Base-by-base conservation (phyloP, 306 rosid species). In the Malus sieversii region DNA sequence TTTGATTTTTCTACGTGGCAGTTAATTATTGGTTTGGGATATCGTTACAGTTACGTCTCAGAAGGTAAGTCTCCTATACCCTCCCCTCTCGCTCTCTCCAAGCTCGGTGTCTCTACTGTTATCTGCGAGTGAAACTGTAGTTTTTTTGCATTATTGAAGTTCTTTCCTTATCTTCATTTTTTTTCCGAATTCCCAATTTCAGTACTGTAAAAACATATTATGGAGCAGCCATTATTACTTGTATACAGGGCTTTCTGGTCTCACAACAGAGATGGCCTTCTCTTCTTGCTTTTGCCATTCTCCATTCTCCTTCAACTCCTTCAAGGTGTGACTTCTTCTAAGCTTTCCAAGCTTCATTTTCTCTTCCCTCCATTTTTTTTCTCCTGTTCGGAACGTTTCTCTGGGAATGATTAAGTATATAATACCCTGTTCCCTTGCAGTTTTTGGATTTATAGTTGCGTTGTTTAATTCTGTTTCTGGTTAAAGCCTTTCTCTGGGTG, bases 311-410 rank as follows among this genome's bases (percentile, higher is more conserved):
- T 55, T 83, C 53, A 84, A 90, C 52, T 42, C 87, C 73, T 55
- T 83, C 53, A 84, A 90, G 96, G 98, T 92, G 68, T 72, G 61
- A 16, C 65, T 72, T 84, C 73, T 76, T 12, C 22, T n/a, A 60
- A 29, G 33, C 12, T 61, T 16, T 76, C 51, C 66, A 29, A 63
- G 53, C 20, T 81, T 84, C 18, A 23, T 29, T 53, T 77, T 53
- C 67, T 60, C 6, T 32, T 71, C 25, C 64, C 13, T 29, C 55
- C 19, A 14, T 16, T 4, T 48, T 44, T 44, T 44, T 23, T 13
- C 4, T 5, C 20, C 46, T 8, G 5, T 40, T 13, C 66, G 35
- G 10, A 30, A 11, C 11, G 45, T 67, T 60, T 74, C 7, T 40
- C 0, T 15, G 29, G 55, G 68, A 27, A 16, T 77, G 73, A 72